Base-by-base conservation (phyloP, 371 early-diverging fungal genomes). In the Rhizopus delemar region DNA sequence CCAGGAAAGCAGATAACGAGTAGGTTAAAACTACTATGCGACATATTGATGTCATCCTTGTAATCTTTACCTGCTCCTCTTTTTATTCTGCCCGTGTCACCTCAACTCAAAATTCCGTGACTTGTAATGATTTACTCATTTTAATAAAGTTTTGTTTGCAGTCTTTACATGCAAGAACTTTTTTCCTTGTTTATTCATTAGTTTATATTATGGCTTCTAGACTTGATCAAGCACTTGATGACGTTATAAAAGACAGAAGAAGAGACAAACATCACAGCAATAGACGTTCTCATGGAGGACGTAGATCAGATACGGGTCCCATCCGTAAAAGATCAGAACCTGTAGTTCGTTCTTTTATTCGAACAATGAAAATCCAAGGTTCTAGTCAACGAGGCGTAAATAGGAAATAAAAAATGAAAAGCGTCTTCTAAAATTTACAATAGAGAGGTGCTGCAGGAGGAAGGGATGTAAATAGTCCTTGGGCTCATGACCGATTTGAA, bases 181-280 rank as follows among this genome's bases (percentile, higher is more conserved):
- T 22, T 22, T 22, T 22, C 22, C 22, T 22, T 22, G 22, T 22
- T 22, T 22, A 2, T 22, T 22, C 22, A 22, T 22, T 22, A 22
- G 0, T 22, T 22, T 22, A 22, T 22, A 22, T 22, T 22, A 78
- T 75, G 78, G 63, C 75, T 39, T 71, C 68, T 36, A 58, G 62
- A 59, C 65, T 83, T 50, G 79, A 81, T 59, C 63, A 64, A 53
- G 80, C 81, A 45, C 75, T 84, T 39, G 85, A 81, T 43, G 80
- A 84, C 50, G 81, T 77, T 32, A 82, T 82, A 51, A 73, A 63
- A 53, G 68, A 68, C 13, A 63, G 73, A 46, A 75, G 68, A 68
- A 59, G 56, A 33, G 67, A 58, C 22, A 22, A 22, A 22, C 22
- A 22, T 22, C 22, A 22, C 22, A 22, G 22, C 22, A 22, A 22